Evolutionary conservation across 2,329 filamentous ascomycete species (phyloP).

Genomic region (Celoporthe dispersa): DNA sequence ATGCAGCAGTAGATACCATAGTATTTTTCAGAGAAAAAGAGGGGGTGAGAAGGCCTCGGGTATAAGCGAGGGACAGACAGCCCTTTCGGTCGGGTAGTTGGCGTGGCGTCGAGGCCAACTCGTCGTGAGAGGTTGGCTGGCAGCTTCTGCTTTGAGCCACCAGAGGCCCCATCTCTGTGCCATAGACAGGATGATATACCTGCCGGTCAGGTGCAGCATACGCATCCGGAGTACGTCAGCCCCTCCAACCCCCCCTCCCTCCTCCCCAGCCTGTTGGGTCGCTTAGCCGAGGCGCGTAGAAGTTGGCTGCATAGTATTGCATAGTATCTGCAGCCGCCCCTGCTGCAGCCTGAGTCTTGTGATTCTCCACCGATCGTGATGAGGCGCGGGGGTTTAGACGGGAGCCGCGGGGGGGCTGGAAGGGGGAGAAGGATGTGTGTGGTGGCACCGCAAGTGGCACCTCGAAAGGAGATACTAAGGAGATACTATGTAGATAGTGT

Average conservation of each 20-base stretch:
- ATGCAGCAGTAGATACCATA: slow-evolving; percentile 5
- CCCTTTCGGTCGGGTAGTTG: not conserved
- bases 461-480: not conserved
- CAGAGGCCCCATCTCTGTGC: not conserved
- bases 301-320: not conserved
- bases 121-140: slow-evolving; percentile 1
- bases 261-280: slow-evolving; percentile 6
- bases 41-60: not conserved
- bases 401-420: not conserved
- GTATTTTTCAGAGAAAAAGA: not conserved
- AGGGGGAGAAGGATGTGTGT: not conserved
- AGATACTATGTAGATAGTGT: not conserved
- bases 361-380: slow-evolving; percentile 3
- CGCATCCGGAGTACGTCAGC: slow-evolving; percentile 19
- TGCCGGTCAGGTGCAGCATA: slow-evolving; percentile 23
- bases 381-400: slow-evolving; percentile 7
- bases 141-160: slow-evolving; percentile 24
- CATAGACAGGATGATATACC: slow-evolving; percentile 16
- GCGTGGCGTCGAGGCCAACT: not conserved
- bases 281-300: slow-evolving; percentile 5
- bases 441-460: not conserved
- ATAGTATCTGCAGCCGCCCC: slow-evolving; percentile 5
- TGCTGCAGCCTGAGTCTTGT: slow-evolving; percentile 4
- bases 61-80: not conserved
- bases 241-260: not conserved